These are phyloP conservation scores for Maudiozyma barnettii DNA, from an alignment of 805 yeast genomes.

Conservation along the genomic window DNA sequence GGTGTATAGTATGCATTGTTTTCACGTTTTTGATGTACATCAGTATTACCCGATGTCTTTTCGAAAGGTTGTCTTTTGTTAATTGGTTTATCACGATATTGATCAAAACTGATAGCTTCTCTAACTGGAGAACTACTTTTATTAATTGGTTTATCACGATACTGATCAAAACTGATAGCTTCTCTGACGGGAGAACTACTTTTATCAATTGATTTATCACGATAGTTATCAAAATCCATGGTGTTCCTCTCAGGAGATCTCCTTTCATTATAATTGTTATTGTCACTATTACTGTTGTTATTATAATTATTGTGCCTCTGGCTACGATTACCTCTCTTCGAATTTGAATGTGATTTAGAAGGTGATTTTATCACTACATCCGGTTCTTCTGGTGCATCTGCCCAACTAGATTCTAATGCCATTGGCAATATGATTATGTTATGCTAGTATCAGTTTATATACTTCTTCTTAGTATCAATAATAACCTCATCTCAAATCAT, in stretches of 20 bases:
- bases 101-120: neutral
- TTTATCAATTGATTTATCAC: neutral
- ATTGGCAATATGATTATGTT: conserved; percentile 2
- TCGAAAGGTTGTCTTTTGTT: neutral
- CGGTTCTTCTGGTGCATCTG: conserved; percentile 14
- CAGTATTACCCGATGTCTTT: neutral
- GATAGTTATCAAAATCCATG: neutral
- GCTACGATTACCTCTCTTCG: neutral
- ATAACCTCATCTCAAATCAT: too few species aligned
- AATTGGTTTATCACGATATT: neutral
- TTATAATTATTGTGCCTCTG: neutral
- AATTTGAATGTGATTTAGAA: neutral
- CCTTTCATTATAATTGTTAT: neutral
- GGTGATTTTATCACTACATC: neutral
- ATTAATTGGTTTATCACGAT: neutral
- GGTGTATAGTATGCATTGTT: conserved; percentile 1
- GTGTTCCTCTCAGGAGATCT: neutral
- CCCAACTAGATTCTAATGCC: conserved; percentile 27
- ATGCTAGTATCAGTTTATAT: neutral
- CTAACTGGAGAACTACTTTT: neutral
- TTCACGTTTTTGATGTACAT: neutral
- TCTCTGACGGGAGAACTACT: neutral
- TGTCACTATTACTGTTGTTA: too few species aligned
- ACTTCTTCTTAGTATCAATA: neutral
- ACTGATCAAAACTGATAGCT: neutral